Evolutionary conservation across 495 filamentous ascomycete species (phyloP), one percentile per base, ranked within the genome.

Genomic region (Tuber aestivum): DNA sequence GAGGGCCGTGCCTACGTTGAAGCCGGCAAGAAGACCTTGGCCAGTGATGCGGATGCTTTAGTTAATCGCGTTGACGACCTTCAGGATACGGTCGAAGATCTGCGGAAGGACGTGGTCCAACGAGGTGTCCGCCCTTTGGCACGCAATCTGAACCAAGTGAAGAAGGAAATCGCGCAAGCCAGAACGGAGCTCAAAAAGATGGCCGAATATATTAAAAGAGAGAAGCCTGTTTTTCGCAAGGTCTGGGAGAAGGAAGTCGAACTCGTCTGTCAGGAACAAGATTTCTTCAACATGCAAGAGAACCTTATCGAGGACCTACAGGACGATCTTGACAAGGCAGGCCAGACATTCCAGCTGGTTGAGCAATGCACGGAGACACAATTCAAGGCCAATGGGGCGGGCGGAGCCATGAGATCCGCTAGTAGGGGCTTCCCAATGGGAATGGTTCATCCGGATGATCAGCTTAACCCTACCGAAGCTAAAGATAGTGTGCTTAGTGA

Each of bases 231-330:
- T 69, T 99, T 95, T 93, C 96, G 92, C 38, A 97, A 97, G 87
- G 95, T 98, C 76, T 98, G 96, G 95, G 94, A 97, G 88, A 92
- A 93, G 84, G 94, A 98, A 81, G 86, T 99, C 70, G 91, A 97
- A 84, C 88, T 93, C 70, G 95, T 99, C 21, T 98, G 94, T 85
- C 93, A 94, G 78, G 96, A 97, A 77, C 90, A 94, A 80, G 95
- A 98, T 81, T 90, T 97, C 81, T 88, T 98, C 72, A 95, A 93
- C 27, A 91, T 97, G 86, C 93, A 96, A 84, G 95, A 99, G 84
- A 95, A 97, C 65, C 88, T 98, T 37, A 92, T 92, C 74, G 89
- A 93, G 16, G 95, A 99, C 85, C 84, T 99, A 70, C 89, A 96
- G 77, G 94, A 97, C 77, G 95, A 99, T 85, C 86, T 99, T 44